Conservation (phyloP, 2,329 filamentous ascomycete genomes). For the Alternaria angustiovoidea region DNA sequence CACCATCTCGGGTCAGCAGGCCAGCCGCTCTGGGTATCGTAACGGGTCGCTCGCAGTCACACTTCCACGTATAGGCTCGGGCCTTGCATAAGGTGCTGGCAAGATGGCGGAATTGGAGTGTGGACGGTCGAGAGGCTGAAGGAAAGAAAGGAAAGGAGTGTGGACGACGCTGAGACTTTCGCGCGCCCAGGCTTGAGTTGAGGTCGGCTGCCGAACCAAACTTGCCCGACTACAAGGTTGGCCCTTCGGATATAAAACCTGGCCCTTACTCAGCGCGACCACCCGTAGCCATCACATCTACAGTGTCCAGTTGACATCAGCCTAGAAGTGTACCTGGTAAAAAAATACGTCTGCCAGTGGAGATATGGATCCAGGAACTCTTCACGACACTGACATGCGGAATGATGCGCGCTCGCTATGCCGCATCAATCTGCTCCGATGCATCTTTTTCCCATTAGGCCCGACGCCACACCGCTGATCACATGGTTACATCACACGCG, state of each 20-base stretch:
- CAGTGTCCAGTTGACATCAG: slow-evolving; percentile 15
- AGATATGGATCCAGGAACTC: background rate
- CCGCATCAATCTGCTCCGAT: slow-evolving; percentile 22
- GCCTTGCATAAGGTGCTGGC: slow-evolving; percentile 22
- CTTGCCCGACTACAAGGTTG: slow-evolving; percentile 34
- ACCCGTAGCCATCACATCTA: slow-evolving; percentile 16
- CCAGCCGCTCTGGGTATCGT: slow-evolving; percentile 38
- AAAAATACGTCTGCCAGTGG: slow-evolving; percentile 3
- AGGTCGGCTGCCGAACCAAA: slow-evolving; percentile 31
- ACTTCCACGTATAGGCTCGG: slow-evolving; percentile 17
- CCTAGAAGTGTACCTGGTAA: background rate
- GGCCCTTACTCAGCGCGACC: slow-evolving; percentile 24
- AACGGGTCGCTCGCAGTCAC: slow-evolving; percentile 27
- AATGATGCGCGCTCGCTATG: slow-evolving; percentile 8
- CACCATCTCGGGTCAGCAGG: slow-evolving; percentile 49
- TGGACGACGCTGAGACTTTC: slow-evolving; percentile 37
- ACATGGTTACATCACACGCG: slow-evolving; percentile 16
- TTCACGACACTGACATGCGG: slow-evolving; percentile 8
- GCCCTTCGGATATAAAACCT: slow-evolving; percentile 25
- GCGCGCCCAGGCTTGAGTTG: slow-evolving; percentile 37
- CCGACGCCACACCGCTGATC: slow-evolving; percentile 34
- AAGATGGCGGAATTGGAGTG: slow-evolving; percentile 9
- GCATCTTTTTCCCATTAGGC: slow-evolving; percentile 22
- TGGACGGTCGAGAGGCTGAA: slow-evolving; percentile 27
- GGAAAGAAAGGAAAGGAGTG: slow-evolving; percentile 30